Conservation (phyloP, 2,329 filamentous ascomycete genomes). For the Sphaerulina vaccinii region DNA sequence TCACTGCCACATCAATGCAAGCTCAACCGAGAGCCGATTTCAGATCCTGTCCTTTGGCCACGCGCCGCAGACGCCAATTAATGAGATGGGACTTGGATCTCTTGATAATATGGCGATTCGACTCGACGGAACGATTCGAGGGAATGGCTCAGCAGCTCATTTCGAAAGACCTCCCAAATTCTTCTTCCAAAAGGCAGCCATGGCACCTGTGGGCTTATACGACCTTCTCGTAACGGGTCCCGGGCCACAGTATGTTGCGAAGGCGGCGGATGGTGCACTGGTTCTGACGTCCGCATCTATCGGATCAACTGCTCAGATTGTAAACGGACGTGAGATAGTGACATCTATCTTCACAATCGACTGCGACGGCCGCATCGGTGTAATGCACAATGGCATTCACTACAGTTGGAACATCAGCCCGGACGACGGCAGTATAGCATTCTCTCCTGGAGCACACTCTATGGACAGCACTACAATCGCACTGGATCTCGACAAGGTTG, state of each 20-base stretch:
- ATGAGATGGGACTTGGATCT: no score
- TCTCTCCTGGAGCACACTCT: background rate
- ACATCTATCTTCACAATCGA: slow-evolving; percentile 8
- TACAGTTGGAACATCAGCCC: slow-evolving; percentile 1
- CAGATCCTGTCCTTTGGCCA: no score
- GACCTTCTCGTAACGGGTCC: slow-evolving; percentile 6
- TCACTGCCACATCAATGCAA: no score
- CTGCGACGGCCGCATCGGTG: slow-evolving; percentile 5
- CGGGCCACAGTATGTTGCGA: slow-evolving; percentile 6
- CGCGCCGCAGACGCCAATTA: no score
- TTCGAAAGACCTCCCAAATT: background rate
- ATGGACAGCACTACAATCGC: background rate
- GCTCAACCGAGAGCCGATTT: no score
- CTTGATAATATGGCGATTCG: no score
- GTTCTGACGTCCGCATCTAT: slow-evolving; percentile 6
- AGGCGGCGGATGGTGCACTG: background rate
- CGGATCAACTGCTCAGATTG: background rate
- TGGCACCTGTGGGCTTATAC: background rate
- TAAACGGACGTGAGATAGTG: slow-evolving; percentile 3
- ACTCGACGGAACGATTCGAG: no score
- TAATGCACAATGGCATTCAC: slow-evolving; percentile 1
- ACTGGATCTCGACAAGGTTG: background rate
- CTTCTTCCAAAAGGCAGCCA: slow-evolving; percentile 7
- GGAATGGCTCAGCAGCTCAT: no score
- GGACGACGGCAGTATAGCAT: background rate